Conservation (phyloP, 108 stramenopile species). For the Nitzschia putrida region DNA sequence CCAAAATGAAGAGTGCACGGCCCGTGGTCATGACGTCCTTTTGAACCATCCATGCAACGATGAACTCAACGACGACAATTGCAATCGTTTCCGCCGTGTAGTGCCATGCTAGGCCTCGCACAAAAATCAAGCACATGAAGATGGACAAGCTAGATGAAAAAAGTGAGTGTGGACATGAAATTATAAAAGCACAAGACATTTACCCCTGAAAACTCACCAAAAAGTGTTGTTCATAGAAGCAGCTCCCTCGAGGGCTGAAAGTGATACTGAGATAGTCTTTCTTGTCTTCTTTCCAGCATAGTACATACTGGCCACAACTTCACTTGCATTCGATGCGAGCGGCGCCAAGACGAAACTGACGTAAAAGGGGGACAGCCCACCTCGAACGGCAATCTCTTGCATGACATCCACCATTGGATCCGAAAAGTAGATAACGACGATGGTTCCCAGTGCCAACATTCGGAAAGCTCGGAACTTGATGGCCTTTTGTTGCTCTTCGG, state of each 20-base stretch:
- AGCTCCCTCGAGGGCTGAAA: slow-evolving; percentile 92
- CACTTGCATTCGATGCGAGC: slow-evolving; percentile 93
- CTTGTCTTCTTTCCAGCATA: slow-evolving; percentile 93
- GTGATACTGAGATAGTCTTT: slow-evolving; percentile 91
- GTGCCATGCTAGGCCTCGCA: slow-evolving; percentile 92
- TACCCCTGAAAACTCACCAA: slow-evolving; percentile 25
- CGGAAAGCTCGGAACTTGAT: slow-evolving; percentile 84
- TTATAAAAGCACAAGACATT: not conserved
- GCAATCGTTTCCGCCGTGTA: slow-evolving; percentile 94
- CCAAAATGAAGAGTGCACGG: slow-evolving; percentile 51
- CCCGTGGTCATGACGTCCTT: slow-evolving; percentile 45
- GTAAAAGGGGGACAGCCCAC: slow-evolving; percentile 85
- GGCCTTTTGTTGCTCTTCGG: slow-evolving; percentile 83
- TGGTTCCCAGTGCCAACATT: slow-evolving; percentile 86
- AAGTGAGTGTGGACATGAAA: not conserved
- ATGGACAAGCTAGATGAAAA: slow-evolving; percentile 66
- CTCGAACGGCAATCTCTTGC: slow-evolving; percentile 81
- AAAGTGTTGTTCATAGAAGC: slow-evolving; percentile 99
- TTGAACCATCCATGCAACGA: slow-evolving; percentile 64
- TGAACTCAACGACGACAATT: slow-evolving; percentile 89
- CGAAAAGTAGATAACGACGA: slow-evolving; percentile 87
- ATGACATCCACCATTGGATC: slow-evolving; percentile 99
- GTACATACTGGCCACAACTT: slow-evolving; percentile 90
- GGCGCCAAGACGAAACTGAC: slow-evolving; percentile 97
- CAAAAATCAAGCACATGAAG: slow-evolving; percentile 92